phyloP scores from a whole-genome alignment of 768 basidiomycete species.

The Leccinum olivaceopallidum region DNA sequence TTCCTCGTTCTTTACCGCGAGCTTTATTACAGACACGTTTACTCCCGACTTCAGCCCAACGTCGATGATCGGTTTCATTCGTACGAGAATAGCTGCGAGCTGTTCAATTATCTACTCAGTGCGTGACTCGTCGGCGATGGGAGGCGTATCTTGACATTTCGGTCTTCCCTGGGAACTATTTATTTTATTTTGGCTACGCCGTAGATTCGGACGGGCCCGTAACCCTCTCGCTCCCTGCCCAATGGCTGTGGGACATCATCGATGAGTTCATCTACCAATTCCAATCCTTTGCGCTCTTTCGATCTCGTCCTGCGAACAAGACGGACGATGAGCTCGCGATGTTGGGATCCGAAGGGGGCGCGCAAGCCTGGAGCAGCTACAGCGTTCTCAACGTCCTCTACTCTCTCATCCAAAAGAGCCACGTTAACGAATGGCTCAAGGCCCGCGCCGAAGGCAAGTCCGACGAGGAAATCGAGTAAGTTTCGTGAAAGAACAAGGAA shows the following conservation, averaged over 20 bases:
- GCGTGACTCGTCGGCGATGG: constrained; percentile 9
- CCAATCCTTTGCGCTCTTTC: constrained; percentile 93
- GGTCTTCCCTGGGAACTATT: background rate
- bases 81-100: constrained; percentile 96
- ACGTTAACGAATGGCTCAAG: constrained; percentile 88
- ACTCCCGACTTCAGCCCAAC: constrained; percentile 92
- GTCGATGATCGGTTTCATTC: constrained; percentile 98
- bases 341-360: constrained; percentile 75
- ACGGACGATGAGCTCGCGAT: constrained; percentile 85
- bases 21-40: constrained; percentile 93
- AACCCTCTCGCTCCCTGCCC: constrained; percentile 89
- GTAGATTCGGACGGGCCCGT: constrained; percentile 92
- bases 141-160: background rate
- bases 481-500: constrained; percentile 12
- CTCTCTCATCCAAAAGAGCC: constrained; percentile 96
- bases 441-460: constrained; percentile 81
- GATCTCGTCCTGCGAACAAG: constrained; percentile 81
- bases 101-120: constrained; percentile 98
- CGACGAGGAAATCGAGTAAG: constrained; percentile 81
- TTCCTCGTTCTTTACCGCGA: constrained; percentile 98
- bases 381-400: constrained; percentile 98
- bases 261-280: constrained; percentile 99
- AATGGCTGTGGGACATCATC: constrained; percentile 98
- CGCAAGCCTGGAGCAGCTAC: constrained; percentile 95
- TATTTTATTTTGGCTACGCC: background rate